phyloP scores from a whole-genome alignment of 768 basidiomycete genomes.

The Lanmaoa pseudosensibilis region DNA sequence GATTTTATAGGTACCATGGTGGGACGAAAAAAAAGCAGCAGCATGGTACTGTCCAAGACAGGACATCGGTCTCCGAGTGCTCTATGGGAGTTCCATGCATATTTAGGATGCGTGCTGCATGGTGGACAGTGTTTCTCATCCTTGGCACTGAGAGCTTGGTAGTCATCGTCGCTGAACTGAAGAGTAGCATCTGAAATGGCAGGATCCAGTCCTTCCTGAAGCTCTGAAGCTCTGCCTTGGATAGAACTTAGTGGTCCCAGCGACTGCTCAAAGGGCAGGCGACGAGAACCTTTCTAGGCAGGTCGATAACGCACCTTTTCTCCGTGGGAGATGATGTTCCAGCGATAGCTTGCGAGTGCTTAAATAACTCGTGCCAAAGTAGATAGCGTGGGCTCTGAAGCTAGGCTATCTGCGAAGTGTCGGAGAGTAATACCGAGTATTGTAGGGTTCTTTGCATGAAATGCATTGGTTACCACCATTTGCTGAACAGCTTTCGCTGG shows the following conservation, averaged over 20 bases:
- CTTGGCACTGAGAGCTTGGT: not conserved
- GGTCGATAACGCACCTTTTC: not conserved
- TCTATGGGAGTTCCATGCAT: slow-evolving; percentile 1
- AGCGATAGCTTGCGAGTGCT: not conserved
- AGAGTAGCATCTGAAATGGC: not conserved
- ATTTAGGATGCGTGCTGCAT: not conserved
- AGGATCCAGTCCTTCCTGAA: not conserved
- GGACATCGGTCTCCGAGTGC: not conserved
- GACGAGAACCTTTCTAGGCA: not conserved
- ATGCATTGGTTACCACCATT: not conserved
- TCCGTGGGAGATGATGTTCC: not conserved
- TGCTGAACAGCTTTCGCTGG: not conserved
- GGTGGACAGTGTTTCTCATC: not conserved
- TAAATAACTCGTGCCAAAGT: not conserved
- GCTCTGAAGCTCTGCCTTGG: not conserved
- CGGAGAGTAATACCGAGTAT: too few relatives aligned
- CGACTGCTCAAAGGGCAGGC: not conserved
- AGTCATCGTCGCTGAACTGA: not conserved
- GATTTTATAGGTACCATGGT: slow-evolving; percentile 8
- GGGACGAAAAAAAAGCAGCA: slow-evolving; percentile 5
- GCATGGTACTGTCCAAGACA: slow-evolving; percentile 10
- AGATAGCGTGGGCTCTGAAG: not conserved
- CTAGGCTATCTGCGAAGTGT: not conserved
- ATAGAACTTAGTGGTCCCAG: not conserved
- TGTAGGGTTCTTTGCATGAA: not conserved